These are phyloP conservation scores for Phytophthora niederhauseri DNA, from an alignment of 352 stramenopile species.

Conservation along the genomic window DNA sequence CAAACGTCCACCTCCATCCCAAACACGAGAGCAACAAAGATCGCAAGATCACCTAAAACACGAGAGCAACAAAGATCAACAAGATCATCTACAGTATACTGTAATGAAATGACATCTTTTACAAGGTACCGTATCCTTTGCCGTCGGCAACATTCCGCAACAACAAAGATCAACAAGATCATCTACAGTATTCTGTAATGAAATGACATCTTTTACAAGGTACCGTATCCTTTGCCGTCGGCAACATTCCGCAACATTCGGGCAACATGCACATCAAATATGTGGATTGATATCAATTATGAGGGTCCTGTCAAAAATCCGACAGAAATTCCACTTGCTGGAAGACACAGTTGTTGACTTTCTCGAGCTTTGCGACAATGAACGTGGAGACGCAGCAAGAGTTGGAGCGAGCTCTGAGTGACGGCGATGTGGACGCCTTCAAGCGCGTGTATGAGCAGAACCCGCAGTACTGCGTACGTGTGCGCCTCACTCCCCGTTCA, in stretches of 20 bases:
- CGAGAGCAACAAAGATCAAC: too few relatives aligned
- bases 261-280: background rate
- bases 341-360: background rate
- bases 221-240: too few relatives aligned
- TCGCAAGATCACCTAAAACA: too few relatives aligned
- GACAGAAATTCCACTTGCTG: constrained; percentile 12
- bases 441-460: constrained; percentile 28
- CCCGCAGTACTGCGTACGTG: constrained; percentile 33
- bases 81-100: too few relatives aligned
- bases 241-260: too few relatives aligned
- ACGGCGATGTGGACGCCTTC: constrained; percentile 27
- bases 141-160: too few relatives aligned
- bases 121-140: too few relatives aligned
- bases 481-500: background rate
- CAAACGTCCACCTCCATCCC: background rate
- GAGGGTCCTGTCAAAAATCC: constrained; percentile 21
- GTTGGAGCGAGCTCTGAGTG: constrained; percentile 26
- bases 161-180: too few relatives aligned
- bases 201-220: too few relatives aligned
- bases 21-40: background rate
- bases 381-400: constrained; percentile 15
- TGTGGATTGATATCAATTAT: background rate
- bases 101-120: too few relatives aligned
- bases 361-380: constrained; percentile 9
- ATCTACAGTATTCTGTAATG: too few relatives aligned